Conservation (phyloP, 371 early-diverging fungal genomes). For the Quaeritorhiza haematococci region DNA sequence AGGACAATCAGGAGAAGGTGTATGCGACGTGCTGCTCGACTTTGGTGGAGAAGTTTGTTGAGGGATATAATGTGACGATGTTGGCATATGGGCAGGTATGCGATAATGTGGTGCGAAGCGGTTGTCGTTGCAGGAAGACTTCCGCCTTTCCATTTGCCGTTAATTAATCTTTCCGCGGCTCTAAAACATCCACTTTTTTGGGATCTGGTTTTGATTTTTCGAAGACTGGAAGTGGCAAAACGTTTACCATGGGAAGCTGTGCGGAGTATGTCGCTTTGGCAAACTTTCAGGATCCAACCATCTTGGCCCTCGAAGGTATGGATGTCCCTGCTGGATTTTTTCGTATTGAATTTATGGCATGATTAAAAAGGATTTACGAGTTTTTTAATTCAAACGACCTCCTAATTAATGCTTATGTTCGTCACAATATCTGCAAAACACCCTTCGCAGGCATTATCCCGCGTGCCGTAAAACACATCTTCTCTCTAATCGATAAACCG, state of each 20-base stretch:
- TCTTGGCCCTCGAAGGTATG: background rate
- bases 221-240: slow-evolving; percentile 69
- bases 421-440: background rate
- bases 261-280: too few species aligned
- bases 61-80: slow-evolving; percentile 90
- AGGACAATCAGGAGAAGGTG: slow-evolving; percentile 69
- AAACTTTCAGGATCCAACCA: background rate
- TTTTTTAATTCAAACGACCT: background rate
- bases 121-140: slow-evolving; percentile 15
- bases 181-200: background rate
- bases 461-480: slow-evolving; percentile 76
- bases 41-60: slow-evolving; percentile 78
- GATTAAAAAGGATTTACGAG: background rate
- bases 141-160: slow-evolving; percentile 41
- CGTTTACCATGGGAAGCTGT: slow-evolving; percentile 96
- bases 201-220: background rate
- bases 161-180: background rate
- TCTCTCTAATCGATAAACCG: slow-evolving; percentile 29
- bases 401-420: background rate
- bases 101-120: background rate
- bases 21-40: slow-evolving; percentile 65
- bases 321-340: background rate
- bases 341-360: background rate
- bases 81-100: slow-evolving; percentile 85
- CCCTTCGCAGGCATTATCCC: slow-evolving; percentile 85